These are phyloP conservation scores for Euphrasia confusa DNA, from an alignment of 257 asterid genomes.

Conservation along the genomic window DNA sequence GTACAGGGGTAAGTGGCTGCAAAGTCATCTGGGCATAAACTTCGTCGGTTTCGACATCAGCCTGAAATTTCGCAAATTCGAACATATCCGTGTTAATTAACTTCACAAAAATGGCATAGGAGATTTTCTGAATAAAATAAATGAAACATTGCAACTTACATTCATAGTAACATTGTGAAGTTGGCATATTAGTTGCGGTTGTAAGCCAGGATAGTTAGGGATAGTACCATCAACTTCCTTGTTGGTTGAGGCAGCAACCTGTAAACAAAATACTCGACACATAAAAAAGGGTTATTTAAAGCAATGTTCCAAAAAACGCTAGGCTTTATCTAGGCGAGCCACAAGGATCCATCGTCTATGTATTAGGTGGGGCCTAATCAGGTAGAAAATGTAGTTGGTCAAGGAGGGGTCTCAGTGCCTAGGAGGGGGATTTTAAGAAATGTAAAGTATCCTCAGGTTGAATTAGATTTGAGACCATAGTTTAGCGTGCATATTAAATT, in stretches of 20 bases:
- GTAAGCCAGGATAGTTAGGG: constrained; percentile 89
- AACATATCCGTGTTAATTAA: constrained; percentile 9
- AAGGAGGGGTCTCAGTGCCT: not conserved
- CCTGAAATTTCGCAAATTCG: constrained; percentile 46
- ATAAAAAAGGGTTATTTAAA: not conserved
- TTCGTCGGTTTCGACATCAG: constrained; percentile 91
- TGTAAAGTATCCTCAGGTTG: not conserved
- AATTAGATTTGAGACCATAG: not conserved
- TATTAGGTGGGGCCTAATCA: too few species aligned
- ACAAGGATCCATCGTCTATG: too few species aligned
- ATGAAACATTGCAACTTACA: constrained; percentile 35
- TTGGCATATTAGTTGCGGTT: constrained; percentile 88
- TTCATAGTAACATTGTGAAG: constrained; percentile 98
- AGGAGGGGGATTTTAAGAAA: too few species aligned
- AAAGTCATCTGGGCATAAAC: constrained; percentile 92
- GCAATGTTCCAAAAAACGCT: too few species aligned
- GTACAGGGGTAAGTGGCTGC: constrained; percentile 87
- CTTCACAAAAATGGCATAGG: constrained; percentile 1
- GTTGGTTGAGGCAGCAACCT: constrained; percentile 97
- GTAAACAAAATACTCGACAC: constrained; percentile 17
- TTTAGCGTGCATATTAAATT: not conserved
- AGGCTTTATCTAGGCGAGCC: too few species aligned
- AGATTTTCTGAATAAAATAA: not conserved
- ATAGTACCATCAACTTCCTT: constrained; percentile 78
- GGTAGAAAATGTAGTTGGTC: too few species aligned